A percentile compares a stretch with the other conserved stretches of the same genome.
phyloP scores from a whole-genome alignment of 768 basidiomycete species.

The Lactifluus subvellereus region DNA sequence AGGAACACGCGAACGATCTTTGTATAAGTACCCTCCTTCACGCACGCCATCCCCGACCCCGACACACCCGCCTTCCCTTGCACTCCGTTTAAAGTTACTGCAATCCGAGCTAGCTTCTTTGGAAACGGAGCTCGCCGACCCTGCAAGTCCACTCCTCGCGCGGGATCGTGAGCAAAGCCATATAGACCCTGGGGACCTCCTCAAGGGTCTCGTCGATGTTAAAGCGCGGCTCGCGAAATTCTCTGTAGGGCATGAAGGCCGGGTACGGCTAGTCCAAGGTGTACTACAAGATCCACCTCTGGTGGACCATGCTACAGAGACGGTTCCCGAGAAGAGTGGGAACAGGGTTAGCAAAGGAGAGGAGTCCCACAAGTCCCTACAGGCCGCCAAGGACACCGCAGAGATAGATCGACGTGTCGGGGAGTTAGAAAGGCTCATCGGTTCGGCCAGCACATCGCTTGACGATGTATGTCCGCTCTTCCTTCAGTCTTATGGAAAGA shows the following conservation, averaged over 20 bases:
- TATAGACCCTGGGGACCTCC: conserved; percentile 68
- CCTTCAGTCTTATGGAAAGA: not conserved
- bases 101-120: conserved; percentile 75
- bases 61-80: conserved; percentile 31
- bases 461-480: conserved; percentile 61
- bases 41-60: conserved; percentile 45
- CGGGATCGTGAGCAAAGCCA: conserved; percentile 54
- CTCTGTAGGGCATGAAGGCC: conserved; percentile 56
- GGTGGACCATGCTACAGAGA: conserved; percentile 21
- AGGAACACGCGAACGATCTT: conserved; percentile 40
- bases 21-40: conserved; percentile 68
- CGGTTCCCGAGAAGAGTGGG: conserved; percentile 21
- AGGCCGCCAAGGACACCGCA: conserved; percentile 46
- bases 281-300: conserved; percentile 40
- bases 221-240: conserved; percentile 64
- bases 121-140: conserved; percentile 78
- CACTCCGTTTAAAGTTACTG: conserved; percentile 46
- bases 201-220: conserved; percentile 72
- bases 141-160: conserved; percentile 61
- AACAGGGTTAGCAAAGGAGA: conserved; percentile 11
- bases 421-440: conserved; percentile 76
- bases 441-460: conserved; percentile 68
- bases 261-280: conserved; percentile 56
- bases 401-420: conserved; percentile 83
- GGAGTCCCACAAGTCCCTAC: conserved; percentile 10